Base-by-base conservation (phyloP, 208 protist genomes). In the Herpetomonas samuelpessoai region DNA sequence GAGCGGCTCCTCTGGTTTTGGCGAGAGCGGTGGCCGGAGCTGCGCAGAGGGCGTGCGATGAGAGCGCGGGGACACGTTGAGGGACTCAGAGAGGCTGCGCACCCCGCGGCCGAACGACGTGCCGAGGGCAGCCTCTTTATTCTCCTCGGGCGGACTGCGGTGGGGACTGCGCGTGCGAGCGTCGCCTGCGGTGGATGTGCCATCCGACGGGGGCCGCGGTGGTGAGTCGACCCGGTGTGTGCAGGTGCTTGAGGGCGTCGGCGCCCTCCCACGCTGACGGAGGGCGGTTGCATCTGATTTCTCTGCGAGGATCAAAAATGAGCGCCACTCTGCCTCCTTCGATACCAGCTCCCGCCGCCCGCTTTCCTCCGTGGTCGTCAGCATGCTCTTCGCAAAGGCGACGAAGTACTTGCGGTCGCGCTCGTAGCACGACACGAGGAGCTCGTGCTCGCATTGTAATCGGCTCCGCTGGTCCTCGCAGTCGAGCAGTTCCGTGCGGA, bases 391-490 rank as follows among this genome's bases (percentile, higher is more conserved):
- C n/a, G 65, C 63, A 49, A 62, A 49, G 18, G 56, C 30, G 31
- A 53, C 38, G 19, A 65, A 62, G 53, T 72, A 74, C 14, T 7
- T 21, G 6, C 62, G 49, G 54, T 79, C 73, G 46, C 59, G 39
- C 9, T 16, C 48, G 48, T 62, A 59, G 44, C 54, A 62, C 2
- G 53, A 38, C 14, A 49, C 18, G 18, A 74, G 9, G 2, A 61
- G 66, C 21, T 51, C 10, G 27, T 69, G 50, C 67, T 79, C 61
- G 67, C 57, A 74, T 35, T 66, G 57, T 19, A 57, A 27, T 18
- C 68, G 61, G 16, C 70, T 56, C 1, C 61, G 25, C 12, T 47
- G 56, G 29, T 79, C 73, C 26, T 69, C 57, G 22, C 35, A 27
- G 9, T 58, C 59, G 27, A 38, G 49, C 18, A 62, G 3, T 18